Evolutionary conservation across 176 grass and related monocot species (phyloP).

Genomic region (Carex cristatella): DNA sequence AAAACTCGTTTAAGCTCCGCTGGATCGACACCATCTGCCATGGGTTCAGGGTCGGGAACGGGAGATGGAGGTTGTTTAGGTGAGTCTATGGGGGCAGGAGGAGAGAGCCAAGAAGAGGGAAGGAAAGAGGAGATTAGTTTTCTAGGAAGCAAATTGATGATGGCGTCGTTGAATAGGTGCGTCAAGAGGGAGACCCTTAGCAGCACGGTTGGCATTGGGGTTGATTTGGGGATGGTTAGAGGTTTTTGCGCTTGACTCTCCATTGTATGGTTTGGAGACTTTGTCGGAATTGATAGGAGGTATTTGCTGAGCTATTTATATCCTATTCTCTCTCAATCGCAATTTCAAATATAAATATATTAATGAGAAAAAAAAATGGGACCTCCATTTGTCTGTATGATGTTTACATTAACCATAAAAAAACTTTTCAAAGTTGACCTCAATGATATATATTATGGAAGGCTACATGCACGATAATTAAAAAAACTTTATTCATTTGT

Average conservation of each 20-base stretch:
- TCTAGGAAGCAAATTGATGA: slow-evolving; percentile 12
- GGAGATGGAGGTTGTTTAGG: background rate
- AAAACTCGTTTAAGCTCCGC: slow-evolving; percentile 54
- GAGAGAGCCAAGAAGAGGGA: slow-evolving; percentile 19
- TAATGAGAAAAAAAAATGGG: background rate
- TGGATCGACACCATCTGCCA: slow-evolving; percentile 15
- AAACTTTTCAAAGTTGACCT: background rate
- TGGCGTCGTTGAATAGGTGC: slow-evolving; percentile 14
- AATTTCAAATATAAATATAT: background rate
- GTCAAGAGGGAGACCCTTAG: slow-evolving; percentile 7
- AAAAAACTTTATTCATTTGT: background rate
- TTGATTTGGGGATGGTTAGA: slow-evolving; percentile 8
- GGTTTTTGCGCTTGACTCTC: background rate
- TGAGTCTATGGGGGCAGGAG: background rate
- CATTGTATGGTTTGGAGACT: slow-evolving; percentile 18
- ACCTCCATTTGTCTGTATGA: background rate
- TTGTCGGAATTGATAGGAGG: background rate
- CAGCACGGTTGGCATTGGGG: slow-evolving; percentile 11
- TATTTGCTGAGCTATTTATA: slow-evolving; percentile 8
- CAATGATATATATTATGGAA: background rate
- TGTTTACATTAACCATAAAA: background rate
- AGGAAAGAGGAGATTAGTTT: background rate
- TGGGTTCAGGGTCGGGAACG: background rate
- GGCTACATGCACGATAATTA: background rate
- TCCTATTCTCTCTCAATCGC: background rate